Conservation (phyloP, 352 stramenopile species). For the Aphanomyces invadans region DNA sequence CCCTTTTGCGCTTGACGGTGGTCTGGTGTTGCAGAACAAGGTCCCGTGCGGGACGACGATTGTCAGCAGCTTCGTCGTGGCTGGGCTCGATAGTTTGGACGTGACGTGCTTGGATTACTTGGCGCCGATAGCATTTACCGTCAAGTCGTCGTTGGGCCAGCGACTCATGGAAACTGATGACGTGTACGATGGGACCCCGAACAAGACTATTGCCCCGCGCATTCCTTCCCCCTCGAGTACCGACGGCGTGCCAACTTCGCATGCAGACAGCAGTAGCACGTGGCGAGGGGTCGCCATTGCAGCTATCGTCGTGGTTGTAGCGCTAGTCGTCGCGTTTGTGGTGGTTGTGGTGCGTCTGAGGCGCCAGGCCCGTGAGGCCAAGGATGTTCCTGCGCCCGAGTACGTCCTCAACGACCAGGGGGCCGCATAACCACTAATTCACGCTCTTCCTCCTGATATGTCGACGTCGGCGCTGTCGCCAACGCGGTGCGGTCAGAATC, state of each 20-base stretch:
- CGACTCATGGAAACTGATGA: constrained; percentile 35
- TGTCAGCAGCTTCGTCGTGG: constrained; percentile 37
- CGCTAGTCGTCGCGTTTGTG: background rate
- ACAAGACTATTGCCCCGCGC: background rate
- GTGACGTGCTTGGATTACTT: constrained; percentile 38
- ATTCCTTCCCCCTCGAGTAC: background rate
- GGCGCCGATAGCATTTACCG: constrained; percentile 30
- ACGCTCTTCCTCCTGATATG: too few species aligned
- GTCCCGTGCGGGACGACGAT: constrained; percentile 39
- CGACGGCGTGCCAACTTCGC: background rate
- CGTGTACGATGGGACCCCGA: constrained; percentile 33
- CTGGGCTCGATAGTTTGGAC: constrained; percentile 35
- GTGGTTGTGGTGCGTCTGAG: background rate
- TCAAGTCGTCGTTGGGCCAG: constrained; percentile 9
- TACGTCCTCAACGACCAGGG: background rate
- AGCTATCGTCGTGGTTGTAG: background rate
- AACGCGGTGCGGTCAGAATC: too few species aligned
- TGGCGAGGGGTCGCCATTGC: background rate
- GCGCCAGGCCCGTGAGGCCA: background rate
- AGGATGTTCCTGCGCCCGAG: background rate
- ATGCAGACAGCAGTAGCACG: background rate
- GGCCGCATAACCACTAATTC: too few species aligned
- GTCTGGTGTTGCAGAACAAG: constrained; percentile 7
- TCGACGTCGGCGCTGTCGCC: too few species aligned
- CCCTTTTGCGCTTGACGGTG: background rate